Evolutionary conservation across 352 stramenopile genomes (phyloP).

Genomic region (Pythium utonaiense): DNA sequence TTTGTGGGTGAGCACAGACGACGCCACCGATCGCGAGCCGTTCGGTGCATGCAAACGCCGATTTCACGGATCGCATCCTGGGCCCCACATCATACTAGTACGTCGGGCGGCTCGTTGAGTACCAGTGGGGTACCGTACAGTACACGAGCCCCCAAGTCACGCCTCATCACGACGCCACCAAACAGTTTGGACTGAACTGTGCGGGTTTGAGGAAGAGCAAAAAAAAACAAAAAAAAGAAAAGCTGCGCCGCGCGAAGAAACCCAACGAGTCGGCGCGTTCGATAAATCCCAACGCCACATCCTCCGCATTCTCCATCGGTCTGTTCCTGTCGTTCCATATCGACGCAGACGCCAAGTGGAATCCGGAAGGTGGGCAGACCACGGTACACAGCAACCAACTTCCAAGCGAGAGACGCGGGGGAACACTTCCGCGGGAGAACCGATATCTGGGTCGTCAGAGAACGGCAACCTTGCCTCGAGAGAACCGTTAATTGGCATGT

Average conservation of each 20-base stretch:
- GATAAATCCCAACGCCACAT: not conserved
- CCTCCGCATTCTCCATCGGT: not conserved
- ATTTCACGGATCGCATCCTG: not conserved
- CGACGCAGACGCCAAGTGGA: not conserved
- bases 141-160: not conserved
- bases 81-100: not conserved
- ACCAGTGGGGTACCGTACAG: not conserved
- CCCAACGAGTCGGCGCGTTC: not conserved
- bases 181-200: not conserved
- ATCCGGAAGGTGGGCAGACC: not conserved
- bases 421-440: not conserved
- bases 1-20: conserved; percentile 6
- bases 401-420: not conserved
- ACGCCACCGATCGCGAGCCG: conserved; percentile 1
- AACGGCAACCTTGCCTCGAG: not conserved
- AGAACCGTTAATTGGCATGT: conserved; percentile 11
- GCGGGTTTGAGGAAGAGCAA: not conserved
- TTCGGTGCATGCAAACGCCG: not conserved
- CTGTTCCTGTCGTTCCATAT: not conserved
- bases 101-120: too few species aligned
- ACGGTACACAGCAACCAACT: not conserved
- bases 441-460: not conserved
- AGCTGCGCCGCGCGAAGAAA: conserved; percentile 12
- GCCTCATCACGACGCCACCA: not conserved
- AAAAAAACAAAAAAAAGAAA: conserved; percentile 15